phyloP scores from a whole-genome alignment of 1,284 basidiomycete genomes.

The Austroboletus niveus region DNA sequence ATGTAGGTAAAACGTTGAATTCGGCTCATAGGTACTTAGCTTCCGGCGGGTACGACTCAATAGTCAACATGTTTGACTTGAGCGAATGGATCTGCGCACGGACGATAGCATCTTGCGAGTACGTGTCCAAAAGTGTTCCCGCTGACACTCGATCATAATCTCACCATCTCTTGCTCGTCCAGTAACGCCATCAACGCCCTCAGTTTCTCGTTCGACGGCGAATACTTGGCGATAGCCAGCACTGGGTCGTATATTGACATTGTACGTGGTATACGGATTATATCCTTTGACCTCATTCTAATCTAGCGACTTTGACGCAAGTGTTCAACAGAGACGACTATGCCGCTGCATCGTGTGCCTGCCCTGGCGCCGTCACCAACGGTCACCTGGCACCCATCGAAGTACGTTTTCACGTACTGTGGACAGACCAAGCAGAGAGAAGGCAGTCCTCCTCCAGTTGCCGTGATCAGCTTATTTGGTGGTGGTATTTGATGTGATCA shows the following conservation, averaged over 20 bases:
- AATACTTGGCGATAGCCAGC: conserved; percentile 73
- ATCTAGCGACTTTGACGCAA: conserved; percentile 26
- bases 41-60: conserved; percentile 75
- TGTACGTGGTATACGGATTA: conserved; percentile 37
- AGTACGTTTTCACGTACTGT: conserved; percentile 74
- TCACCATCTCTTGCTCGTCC: not conserved
- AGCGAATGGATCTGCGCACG: conserved; percentile 75
- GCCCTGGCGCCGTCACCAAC: conserved; percentile 63
- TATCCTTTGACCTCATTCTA: not conserved
- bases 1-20: not conserved
- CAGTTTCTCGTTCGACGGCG: conserved; percentile 80
- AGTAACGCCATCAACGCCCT: conserved; percentile 71
- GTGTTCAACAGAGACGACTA: conserved; percentile 74
- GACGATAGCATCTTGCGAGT: conserved; percentile 78
- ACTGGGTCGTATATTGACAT: conserved; percentile 75
- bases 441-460: conserved; percentile 57
- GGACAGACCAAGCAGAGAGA: conserved; percentile 66
- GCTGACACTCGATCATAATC: not conserved
- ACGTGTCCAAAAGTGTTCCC: conserved; percentile 29
- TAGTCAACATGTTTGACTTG: conserved; percentile 75
- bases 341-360: conserved; percentile 66
- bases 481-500: conserved; percentile 36
- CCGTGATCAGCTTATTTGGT: conserved; percentile 69
- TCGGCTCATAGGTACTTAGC: conserved; percentile 58
- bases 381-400: conserved; percentile 77